Base-by-base conservation (phyloP, 2,329 filamentous ascomycete species). In the Monilinia polystroma region DNA sequence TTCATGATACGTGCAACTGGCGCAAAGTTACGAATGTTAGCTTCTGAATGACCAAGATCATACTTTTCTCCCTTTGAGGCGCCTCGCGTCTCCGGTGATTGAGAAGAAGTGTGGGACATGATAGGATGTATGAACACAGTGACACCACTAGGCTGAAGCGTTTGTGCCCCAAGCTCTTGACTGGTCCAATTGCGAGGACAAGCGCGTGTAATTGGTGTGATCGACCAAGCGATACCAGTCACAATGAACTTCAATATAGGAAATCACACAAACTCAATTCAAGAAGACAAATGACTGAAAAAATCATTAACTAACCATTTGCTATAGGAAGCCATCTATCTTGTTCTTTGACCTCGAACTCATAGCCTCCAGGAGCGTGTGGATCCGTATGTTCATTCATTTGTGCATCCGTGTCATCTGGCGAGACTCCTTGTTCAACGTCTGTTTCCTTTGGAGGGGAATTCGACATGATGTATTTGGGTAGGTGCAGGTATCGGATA, bases 1-100 rank as follows among this genome's bases (percentile, higher is more conserved):
- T 99, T 99, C 95, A 99, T 99, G 79, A 99, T 98, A 67, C 95
- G 90, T 72, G 95, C 95, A 76, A 99, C 95, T 99, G 90, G 88
- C 80, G 88, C 90, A 87, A 92, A 93, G 81, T 95, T 95, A 76
- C 90, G 88, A 83, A 95, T 95, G 84, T 96, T 93, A 96, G 92
- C 91, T 87, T 95, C 91, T 75, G 88, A 69, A 60, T 47, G 72
- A 67, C 68, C 68, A 51, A 66, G 62, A 70, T 75, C 73, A 70
- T 73, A 63, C 70, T 74, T 76, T 55, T 71, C 70, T 47, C 70
- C 63, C 62, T 81, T 83, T 67, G 81, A 81, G 77, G 79, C 77
- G 60, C 53, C 60, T 73, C 77, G 78, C 76, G 80, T 80, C 77
- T 81, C 81, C 66, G 81, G 80, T 76, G 83, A 82, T 66, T 68